Evolutionary conservation across 129 eudicot species (phyloP), one percentile per base, ranked within the genome.

Genomic region (Oenanthe sinensis): DNA sequence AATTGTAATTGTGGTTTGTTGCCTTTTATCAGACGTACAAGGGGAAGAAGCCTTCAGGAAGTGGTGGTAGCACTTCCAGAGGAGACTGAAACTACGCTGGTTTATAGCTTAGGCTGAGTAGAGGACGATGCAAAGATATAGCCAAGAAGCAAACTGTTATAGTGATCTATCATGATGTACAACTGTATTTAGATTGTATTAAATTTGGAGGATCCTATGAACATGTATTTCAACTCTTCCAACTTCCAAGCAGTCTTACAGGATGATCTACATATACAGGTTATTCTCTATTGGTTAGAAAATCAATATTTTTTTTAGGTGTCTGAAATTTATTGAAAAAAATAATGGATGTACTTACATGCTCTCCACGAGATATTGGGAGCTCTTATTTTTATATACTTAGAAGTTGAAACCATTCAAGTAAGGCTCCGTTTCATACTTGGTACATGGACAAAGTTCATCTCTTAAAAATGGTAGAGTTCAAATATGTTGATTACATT

Each of bases 11-110:
- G 2, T 74, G 8, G 39, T 26, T 3, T 74, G 42, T 46, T 45
- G 39, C 33, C 22, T 74, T 45, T 42, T 15, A 49, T 83, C 88
- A 91, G 92, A 91, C 79, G 80, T 91, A 91, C 67, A 54, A 86
- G 28, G 90, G 92, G 20, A 91, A 91, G 79, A 86, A 78, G 74
- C 79, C 91, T 79, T 71, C 89, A 0, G 81, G 84, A n/a, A 75
- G 91, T 58, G 63, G 86, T 78, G 86, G 89, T 78, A 83, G 88
- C 58, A 81, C 83, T 80, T 88, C 90, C 12, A 85, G 91, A 42
- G 89, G 82, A 52, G 88, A 88, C 63, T 88, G 80, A 85, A 70
- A 67, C 75, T 68, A 45, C 39, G 68, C 33, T 22, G 52, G 79
- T 74, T 54, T 43, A 10, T 33, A 75, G 58, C 68, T 70, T 50